Evolutionary conservation across 2,329 filamentous ascomycete species (phyloP), one percentile per base, ranked within the genome.

Genomic region (Aspergillus carbonarius): DNA sequence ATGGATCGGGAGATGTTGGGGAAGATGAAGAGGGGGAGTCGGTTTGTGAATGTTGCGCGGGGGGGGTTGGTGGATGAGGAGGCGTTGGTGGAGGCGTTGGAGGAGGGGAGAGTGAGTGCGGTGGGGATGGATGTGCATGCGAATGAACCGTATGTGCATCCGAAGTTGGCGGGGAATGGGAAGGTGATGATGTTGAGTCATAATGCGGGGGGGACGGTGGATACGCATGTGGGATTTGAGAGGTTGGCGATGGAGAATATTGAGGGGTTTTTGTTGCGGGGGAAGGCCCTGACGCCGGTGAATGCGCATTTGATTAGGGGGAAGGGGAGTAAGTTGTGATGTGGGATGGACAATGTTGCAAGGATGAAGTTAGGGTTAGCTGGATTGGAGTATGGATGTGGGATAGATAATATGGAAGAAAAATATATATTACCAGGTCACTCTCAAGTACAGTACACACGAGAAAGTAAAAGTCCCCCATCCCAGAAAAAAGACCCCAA

Each of bases 81-180:
- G 3, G 81, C 81, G 0, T 64, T 85, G 15, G 73, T 81, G 5
- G 66, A 70, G 10, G 82, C 81, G 0, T 63, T 85, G 4, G 75
- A 81, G 55, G 74, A 68, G 5, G 80, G 81, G 0, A 79, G 80
- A 52, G 60, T 84, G 1, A 70, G 71, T 1, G 69, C 78, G 4
- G 81, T 79, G 0, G 83, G 82, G 0, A 58, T 84, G 12, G 84
- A 85, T 64, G 83, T 85, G 12, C 81, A 85, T 68, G 79, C 79
- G 5, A 66, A 81, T 47, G 83, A 86, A 67, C 83, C 83, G 0
- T 63, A 76, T 55, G 79, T 86, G 17, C 77, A 81, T 66, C 68
- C 70, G 13, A 70, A 73, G 52, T 65, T 83, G 58, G 76, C 76
- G 55, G 57, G 61, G 47, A 76, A 78, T 62, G 66, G 68, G 1